Evolutionary conservation across 2,329 filamentous ascomycete genomes (phyloP).

Genomic region (Diaporthe sp.): DNA sequence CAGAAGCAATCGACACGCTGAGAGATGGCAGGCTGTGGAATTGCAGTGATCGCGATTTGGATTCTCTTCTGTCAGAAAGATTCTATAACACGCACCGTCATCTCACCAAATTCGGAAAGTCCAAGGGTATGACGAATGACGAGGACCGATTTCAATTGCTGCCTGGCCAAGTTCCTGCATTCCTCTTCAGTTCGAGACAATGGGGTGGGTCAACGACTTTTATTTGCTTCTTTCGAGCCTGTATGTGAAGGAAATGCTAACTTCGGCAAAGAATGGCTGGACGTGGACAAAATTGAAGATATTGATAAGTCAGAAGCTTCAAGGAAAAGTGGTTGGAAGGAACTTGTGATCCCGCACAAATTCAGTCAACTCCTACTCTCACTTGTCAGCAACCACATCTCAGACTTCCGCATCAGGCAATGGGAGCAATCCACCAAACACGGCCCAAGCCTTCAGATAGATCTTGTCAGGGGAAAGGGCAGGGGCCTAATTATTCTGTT

Average conservation of each 20-base stretch:
- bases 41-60: not conserved
- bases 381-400: not conserved
- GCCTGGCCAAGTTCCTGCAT: not conserved
- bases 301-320: not conserved
- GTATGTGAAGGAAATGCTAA: not conserved
- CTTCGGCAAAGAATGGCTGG: not conserved
- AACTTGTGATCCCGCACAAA: not conserved
- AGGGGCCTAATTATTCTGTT: conserved; percentile 16
- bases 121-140: not conserved
- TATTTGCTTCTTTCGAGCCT: not conserved
- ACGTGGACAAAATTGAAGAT: not conserved
- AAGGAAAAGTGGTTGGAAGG: not conserved
- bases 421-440: not conserved
- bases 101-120: not conserved
- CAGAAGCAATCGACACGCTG: not conserved
- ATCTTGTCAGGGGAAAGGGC: conserved; percentile 22
- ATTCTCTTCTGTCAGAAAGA: not conserved
- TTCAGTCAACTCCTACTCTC: not conserved
- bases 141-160: not conserved
- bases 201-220: not conserved
- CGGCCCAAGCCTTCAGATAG: not conserved
- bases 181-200: not conserved
- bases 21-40: not conserved
- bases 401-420: not conserved
- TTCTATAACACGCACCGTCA: not conserved